Conservation (phyloP, 164 flowering plant species). For the Vitis riparia region DNA sequence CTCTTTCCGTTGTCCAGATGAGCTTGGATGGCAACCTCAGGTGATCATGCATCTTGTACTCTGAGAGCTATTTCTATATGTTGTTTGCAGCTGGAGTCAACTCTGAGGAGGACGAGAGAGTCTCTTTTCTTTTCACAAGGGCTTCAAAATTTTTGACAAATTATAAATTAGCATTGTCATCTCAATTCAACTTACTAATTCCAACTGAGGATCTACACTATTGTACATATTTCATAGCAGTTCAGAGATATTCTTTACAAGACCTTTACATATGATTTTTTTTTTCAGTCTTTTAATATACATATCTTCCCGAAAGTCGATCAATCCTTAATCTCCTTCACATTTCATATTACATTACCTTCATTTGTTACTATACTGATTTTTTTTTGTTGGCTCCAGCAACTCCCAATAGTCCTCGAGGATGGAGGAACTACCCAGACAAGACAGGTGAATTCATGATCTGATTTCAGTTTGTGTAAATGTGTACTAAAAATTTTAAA, state of each 20-base stretch:
- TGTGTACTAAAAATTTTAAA: too few species aligned
- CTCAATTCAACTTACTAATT: too few species aligned
- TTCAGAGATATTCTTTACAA: too few species aligned
- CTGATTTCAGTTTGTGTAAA: not conserved
- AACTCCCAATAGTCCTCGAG: constrained; percentile 46
- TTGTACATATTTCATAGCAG: too few species aligned
- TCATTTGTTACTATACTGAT: not conserved
- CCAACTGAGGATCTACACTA: too few species aligned
- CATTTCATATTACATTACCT: not conserved
- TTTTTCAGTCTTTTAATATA: not conserved
- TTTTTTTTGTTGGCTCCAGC: constrained; percentile 28
- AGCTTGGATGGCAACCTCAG: constrained; percentile 74
- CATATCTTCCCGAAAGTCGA: not conserved
- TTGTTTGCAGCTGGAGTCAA: too few species aligned
- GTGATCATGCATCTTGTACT: constrained; percentile 18
- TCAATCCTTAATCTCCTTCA: not conserved
- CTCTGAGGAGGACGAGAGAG: too few species aligned
- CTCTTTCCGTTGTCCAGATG: constrained; percentile 63
- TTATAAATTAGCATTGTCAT: too few species aligned
- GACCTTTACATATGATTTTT: not conserved
- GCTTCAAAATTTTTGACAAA: too few species aligned
- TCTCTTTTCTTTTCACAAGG: too few species aligned
- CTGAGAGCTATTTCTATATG: not conserved
- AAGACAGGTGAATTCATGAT: constrained; percentile 43
- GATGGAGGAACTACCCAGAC: constrained; percentile 58